Percentiles rank a stretch among this genome's conserved stretches.
Evolutionary conservation across 345 rosid genomes (phyloP).

Genomic region (Barbarea vulgaris): DNA sequence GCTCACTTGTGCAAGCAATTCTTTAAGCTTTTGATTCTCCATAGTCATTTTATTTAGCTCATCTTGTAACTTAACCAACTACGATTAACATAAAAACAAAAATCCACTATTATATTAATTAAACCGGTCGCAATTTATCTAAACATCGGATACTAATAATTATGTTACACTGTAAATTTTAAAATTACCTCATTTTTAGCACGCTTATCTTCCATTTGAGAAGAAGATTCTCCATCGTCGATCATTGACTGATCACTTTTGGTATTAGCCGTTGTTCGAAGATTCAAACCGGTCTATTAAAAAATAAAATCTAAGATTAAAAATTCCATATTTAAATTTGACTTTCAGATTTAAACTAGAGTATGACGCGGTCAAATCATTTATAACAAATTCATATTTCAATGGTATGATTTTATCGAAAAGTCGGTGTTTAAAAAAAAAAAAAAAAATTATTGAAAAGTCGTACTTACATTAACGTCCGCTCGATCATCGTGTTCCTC

Average conservation of each 20-base stretch:
- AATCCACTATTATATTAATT: background rate
- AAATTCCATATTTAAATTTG: background rate
- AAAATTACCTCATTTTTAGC: conserved; percentile 60
- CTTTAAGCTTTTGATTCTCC: conserved; percentile 76
- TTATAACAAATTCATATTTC: background rate
- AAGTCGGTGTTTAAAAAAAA: background rate
- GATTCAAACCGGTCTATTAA: conserved; percentile 79
- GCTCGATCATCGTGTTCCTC: conserved; percentile 45
- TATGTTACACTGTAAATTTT: background rate
- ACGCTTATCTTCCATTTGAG: conserved; percentile 59
- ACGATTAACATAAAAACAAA: background rate
- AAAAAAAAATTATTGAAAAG: background rate
- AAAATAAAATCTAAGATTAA: background rate
- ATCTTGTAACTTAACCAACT: conserved; percentile 63
- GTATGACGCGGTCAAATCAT: background rate
- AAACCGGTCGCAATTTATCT: background rate
- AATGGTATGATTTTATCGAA: background rate
- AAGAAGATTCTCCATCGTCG: conserved; percentile 73
- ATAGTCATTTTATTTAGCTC: conserved; percentile 68
- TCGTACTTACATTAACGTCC: conserved; percentile 63
- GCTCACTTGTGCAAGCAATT: conserved; percentile 73
- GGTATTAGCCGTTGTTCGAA: conserved; percentile 60
- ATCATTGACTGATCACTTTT: conserved; percentile 85
- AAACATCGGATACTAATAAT: background rate
- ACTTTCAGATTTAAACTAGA: background rate